Base-by-base conservation (phyloP, 1,139 yeast genomes). In the Scheffersomyces segobiensis region DNA sequence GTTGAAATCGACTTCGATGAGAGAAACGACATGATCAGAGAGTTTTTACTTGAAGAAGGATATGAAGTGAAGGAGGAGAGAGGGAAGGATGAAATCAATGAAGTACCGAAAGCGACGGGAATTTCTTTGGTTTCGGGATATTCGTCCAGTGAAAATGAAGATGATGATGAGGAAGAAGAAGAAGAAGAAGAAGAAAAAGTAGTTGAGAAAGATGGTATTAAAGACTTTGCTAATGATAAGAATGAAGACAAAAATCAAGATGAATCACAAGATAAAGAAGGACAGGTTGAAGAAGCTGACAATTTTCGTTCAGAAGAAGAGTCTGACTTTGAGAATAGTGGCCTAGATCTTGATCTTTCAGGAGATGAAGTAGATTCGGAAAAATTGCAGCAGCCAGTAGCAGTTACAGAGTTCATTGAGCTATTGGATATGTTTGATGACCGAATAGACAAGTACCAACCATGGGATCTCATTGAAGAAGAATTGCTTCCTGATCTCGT, bases 391-490 rank as follows among this genome's bases (percentile, higher is more conserved):
- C 7, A 32, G 42, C 8, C 42, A 4, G 3, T 17, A 32, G 42
- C 49, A 17, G 22, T 18, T 21, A 12, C 17, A 19, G 71, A 65
- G 1, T 76, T 76, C 59, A 57, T 59, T 4, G 52, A 54, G 2
- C 65, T 80, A 20, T 68, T 80, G 6, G 71, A 74, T 42, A 51
- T 58, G 5, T 66, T 67, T 55, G 60, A 67, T 49, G 60, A 66
- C 24, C 60, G 62, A 49, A 74, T 79, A 21, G 74, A 80, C 5
- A 54, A 67, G 24, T 76, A 69, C 62, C 79, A 79, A 52, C 74
- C 81, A 2, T 80, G 83, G 80, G 68, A 69, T 54, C 60, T 80
- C 32, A 72, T 79, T 0, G 79, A 78, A 60, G 83, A 79, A 56
- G 78, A 76, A 32, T 63, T 76, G 19, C 67, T 77, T 12, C 54